phyloP scores from a whole-genome alignment of 202 grass and related monocot species.

The Hordeum pubiflorum region DNA sequence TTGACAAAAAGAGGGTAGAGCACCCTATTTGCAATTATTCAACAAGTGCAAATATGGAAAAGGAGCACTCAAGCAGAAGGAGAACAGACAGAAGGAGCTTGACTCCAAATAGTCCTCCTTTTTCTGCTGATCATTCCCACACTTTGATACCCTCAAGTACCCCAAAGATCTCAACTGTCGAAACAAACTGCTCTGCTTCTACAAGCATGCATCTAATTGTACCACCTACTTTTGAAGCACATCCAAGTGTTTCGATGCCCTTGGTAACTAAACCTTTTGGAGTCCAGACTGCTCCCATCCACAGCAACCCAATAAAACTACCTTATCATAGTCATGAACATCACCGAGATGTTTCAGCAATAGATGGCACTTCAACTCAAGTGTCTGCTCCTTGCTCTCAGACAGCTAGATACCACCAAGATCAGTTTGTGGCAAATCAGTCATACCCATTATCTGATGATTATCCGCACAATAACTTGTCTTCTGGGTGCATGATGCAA shows the following conservation, averaged over 20 bases:
- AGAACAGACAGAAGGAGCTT: conserved; percentile 6
- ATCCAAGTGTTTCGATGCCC: conserved; percentile 1
- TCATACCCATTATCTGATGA: conserved; percentile 1
- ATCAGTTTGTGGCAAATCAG: conserved; percentile 15
- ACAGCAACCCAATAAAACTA: not conserved
- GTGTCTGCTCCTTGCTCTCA: conserved; percentile 7
- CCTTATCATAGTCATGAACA: not conserved
- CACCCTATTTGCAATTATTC: conserved; percentile 7
- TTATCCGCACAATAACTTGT: conserved; percentile 16
- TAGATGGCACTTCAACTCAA: conserved; percentile 28
- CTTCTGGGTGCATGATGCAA: conserved; percentile 15
- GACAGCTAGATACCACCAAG: not conserved
- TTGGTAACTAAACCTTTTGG: conserved; percentile 12
- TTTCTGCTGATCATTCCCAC: not conserved
- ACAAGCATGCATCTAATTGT: conserved; percentile 21
- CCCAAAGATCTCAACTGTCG: conserved; percentile 16
- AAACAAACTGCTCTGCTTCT: conserved; percentile 17
- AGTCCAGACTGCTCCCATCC: conserved; percentile 1
- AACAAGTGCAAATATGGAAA: conserved; percentile 11
- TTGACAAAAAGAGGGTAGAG: conserved; percentile 23
- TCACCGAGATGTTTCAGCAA: not conserved
- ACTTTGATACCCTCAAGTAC: not conserved
- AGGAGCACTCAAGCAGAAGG: not conserved
- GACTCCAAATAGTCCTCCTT: conserved; percentile 7
- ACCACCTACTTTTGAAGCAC: not conserved